These are phyloP conservation scores for Cryptococcus sp. DNA, from an alignment of 1,284 basidiomycete genomes.

Conservation along the genomic window DNA sequence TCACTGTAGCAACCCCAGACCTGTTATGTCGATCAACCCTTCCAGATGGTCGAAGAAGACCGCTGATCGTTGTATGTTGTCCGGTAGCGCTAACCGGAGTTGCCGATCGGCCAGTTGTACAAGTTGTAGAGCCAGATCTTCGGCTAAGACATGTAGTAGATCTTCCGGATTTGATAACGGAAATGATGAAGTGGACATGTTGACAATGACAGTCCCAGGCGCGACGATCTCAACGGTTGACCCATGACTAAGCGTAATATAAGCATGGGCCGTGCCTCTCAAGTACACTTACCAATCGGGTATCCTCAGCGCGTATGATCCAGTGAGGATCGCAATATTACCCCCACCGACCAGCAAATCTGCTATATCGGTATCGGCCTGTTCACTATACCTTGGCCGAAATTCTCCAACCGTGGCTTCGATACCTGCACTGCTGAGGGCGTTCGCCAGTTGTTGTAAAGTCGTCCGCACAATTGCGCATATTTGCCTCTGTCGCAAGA, in stretches of 20 bases:
- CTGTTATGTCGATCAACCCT: constrained; percentile 20
- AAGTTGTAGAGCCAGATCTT: constrained; percentile 30
- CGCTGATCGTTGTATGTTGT: constrained; percentile 2
- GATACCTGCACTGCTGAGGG: constrained; percentile 25
- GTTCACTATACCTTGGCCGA: too few relatives aligned
- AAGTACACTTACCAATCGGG: constrained; percentile 24
- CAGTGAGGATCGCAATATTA: constrained; percentile 11
- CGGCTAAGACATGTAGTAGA: constrained; percentile 25
- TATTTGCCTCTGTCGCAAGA: constrained; percentile 29
- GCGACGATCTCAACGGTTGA: constrained; percentile 26
- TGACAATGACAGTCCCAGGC: constrained; percentile 15
- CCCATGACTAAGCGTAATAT: constrained; percentile 11
- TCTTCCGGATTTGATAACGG: constrained; percentile 30
- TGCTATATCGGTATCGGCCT: too few relatives aligned
- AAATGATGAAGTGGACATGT: constrained; percentile 30
- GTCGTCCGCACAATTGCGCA: constrained; percentile 12
- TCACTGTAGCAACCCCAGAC: constrained; percentile 22
- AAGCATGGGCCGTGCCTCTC: too few relatives aligned
- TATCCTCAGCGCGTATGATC: constrained; percentile 25
- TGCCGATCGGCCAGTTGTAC: constrained; percentile 6
- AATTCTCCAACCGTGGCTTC: constrained; percentile 4
- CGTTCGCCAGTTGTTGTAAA: constrained; percentile 21
- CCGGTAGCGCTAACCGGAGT: constrained; percentile 11
- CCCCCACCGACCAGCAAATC: too few relatives aligned
- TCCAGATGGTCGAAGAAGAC: constrained; percentile 40